phyloP scores from a whole-genome alignment of 768 basidiomycete species.

The Boletus patriciae region DNA sequence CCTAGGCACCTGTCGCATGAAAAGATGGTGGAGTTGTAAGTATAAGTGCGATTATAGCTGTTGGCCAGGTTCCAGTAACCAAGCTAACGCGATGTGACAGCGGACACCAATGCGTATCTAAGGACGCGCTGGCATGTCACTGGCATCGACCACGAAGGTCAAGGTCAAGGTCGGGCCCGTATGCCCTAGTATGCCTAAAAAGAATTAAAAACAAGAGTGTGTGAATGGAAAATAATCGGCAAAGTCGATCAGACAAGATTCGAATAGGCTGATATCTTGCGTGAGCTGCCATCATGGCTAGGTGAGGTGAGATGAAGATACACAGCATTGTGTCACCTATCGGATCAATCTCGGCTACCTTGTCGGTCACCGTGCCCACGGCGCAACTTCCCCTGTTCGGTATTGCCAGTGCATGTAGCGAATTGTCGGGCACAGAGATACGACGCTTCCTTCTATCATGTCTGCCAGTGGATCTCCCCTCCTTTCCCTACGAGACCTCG shows the following conservation, averaged over 20 bases:
- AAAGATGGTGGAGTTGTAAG: background rate
- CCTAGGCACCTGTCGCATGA: background rate
- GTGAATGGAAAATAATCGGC: too few species aligned
- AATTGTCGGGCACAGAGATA: background rate
- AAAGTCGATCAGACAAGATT: too few species aligned
- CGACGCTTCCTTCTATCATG: conserved; percentile 12
- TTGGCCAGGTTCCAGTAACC: background rate
- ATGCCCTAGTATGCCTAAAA: too few species aligned
- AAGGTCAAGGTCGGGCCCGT: too few species aligned
- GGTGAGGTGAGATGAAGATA: too few species aligned
- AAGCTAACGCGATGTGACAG: background rate
- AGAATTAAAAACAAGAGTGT: too few species aligned
- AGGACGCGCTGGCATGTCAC: too few species aligned
- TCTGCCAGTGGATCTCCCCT: conserved; percentile 3
- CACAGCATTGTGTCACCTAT: too few species aligned
- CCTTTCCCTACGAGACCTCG: conserved; percentile 5
- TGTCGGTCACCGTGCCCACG: conserved; percentile 3
- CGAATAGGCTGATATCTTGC: too few species aligned
- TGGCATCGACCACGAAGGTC: too few species aligned
- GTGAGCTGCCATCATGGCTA: too few species aligned
- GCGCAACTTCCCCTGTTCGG: conserved; percentile 3
- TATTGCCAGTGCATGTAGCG: conserved; percentile 13
- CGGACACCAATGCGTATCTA: background rate
- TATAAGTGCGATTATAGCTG: background rate
- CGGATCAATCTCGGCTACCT: conserved; percentile 12